Base-by-base conservation (phyloP, 2,329 filamentous ascomycete genomes). In the Hypoxylon sp. region DNA sequence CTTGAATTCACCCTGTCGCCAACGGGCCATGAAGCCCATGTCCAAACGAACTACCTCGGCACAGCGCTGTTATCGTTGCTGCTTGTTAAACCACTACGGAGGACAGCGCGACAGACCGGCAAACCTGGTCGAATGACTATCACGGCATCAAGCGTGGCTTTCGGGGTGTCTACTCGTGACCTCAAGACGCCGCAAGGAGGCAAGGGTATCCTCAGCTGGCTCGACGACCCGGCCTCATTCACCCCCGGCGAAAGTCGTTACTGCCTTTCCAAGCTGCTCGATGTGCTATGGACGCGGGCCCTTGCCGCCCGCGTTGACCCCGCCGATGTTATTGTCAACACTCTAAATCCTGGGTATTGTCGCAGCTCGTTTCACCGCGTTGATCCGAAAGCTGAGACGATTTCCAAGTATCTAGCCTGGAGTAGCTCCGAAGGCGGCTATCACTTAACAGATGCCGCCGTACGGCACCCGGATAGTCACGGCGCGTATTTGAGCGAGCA, bases 21-120 rank as follows among this genome's bases (percentile, higher is more conserved):
- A 6, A 72, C 68, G 2, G 67, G 69, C 7, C 69, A 74, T 22
- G 70, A 73, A 42, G 61, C 66, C 1, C 67, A 73, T 33, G 33
- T 73, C 5, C 68, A 73, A 59, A 56, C 62, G 6, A 72, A 72
- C 56, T 60, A 73, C 14, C 59, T 73, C 13, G 73, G 73, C 6
- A 74, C 67, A 2, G 72, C 72, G 1, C 55, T 73, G 13, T 59
- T 74, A 6, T 73, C 73, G 2, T 40, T 74, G 3, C 60, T 73
- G 7, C 66, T 73, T 2, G 42, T 65, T 2, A 61, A 58, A 14
- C 64, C 65, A 10, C 56, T 73, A 3, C 56, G 61, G 5, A 40
- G n/a, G 13, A 73, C 70, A 1, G 64, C 66, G 11, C 61, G 31
- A 10, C 35, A 54, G 42, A 63, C 40, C 0, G 40, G 64, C 6